Conservation (phyloP, 352 stramenopile species). For the Globisporangium iwayamae region DNA sequence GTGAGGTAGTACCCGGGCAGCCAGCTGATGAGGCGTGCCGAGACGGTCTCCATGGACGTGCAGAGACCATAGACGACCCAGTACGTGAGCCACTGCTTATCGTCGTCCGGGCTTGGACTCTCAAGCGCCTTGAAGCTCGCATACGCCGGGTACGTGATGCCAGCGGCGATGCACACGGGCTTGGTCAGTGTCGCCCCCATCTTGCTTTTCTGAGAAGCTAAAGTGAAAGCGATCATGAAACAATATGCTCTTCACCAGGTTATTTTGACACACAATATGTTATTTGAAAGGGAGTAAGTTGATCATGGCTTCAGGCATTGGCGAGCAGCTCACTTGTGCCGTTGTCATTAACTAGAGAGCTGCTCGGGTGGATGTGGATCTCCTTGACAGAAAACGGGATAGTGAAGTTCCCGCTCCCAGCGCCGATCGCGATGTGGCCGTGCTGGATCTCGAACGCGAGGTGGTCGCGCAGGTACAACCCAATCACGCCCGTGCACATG, state of each 20-base stretch:
- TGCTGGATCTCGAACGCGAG: conserved; percentile 67
- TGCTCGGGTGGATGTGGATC: conserved; percentile 58
- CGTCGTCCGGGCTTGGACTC: conserved; percentile 37
- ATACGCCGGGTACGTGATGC: conserved; percentile 64
- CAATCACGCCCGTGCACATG: conserved; percentile 58
- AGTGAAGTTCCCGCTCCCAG: conserved; percentile 58
- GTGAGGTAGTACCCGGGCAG: conserved; percentile 95
- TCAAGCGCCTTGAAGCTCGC: conserved; percentile 79
- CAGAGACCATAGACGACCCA: conserved; percentile 96
- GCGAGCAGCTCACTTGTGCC: background rate
- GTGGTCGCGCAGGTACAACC: conserved; percentile 58
- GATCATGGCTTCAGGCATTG: no score
- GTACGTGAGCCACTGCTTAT: conserved; percentile 92
- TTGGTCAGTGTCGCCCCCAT: conserved; percentile 61
- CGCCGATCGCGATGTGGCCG: conserved; percentile 52
- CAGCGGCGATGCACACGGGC: conserved; percentile 44
- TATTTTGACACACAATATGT: background rate
- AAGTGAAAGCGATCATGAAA: background rate
- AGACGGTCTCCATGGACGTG: conserved; percentile 87
- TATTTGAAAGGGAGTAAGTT: background rate
- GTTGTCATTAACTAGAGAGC: background rate
- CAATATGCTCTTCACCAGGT: background rate
- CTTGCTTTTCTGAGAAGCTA: conserved; percentile 7
- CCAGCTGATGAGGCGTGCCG: conserved; percentile 43
- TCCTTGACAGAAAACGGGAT: conserved; percentile 67